phyloP scores from a whole-genome alignment of 2,329 filamentous ascomycete genomes.

The Phaeomoniella chlamydospora region DNA sequence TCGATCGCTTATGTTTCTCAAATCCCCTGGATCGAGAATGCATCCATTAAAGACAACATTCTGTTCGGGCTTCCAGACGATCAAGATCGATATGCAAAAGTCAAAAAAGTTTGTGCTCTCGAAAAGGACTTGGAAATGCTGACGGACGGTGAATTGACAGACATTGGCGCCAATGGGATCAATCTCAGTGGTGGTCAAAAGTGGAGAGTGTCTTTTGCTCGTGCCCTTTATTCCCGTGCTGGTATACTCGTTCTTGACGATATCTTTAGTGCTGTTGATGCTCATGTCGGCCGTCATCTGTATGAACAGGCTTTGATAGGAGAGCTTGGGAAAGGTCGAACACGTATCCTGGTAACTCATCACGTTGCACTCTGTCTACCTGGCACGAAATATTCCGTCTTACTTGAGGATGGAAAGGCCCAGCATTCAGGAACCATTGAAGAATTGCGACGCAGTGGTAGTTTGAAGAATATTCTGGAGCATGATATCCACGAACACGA shows the following conservation, averaged over 20 bases:
- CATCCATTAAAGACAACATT: constrained; percentile 64
- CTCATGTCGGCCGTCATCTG: constrained; percentile 65
- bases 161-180: constrained; percentile 73
- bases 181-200: constrained; percentile 74
- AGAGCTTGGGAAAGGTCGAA: constrained; percentile 53
- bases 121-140: constrained; percentile 65
- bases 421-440: constrained; percentile 49
- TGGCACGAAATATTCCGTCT: constrained; percentile 58
- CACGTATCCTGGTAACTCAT: constrained; percentile 67
- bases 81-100: constrained; percentile 53
- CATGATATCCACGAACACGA: constrained; percentile 32
- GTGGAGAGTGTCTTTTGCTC: constrained; percentile 67
- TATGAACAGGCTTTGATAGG: constrained; percentile 64
- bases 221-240: constrained; percentile 66
- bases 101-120: constrained; percentile 58
- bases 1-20: constrained; percentile 64
- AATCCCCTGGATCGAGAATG: constrained; percentile 77
- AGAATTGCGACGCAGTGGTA: constrained; percentile 32
- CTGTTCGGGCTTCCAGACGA: constrained; percentile 61
- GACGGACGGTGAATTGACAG: constrained; percentile 61
- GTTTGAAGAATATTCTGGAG: constrained; percentile 25
- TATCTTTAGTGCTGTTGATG: constrained; percentile 69
- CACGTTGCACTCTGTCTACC: constrained; percentile 59
- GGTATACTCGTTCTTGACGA: constrained; percentile 68
- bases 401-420: constrained; percentile 54